Evolutionary conservation across 1,284 basidiomycete species (phyloP), one percentile per base, ranked within the genome.

Genomic region (Pascua sp.): DNA sequence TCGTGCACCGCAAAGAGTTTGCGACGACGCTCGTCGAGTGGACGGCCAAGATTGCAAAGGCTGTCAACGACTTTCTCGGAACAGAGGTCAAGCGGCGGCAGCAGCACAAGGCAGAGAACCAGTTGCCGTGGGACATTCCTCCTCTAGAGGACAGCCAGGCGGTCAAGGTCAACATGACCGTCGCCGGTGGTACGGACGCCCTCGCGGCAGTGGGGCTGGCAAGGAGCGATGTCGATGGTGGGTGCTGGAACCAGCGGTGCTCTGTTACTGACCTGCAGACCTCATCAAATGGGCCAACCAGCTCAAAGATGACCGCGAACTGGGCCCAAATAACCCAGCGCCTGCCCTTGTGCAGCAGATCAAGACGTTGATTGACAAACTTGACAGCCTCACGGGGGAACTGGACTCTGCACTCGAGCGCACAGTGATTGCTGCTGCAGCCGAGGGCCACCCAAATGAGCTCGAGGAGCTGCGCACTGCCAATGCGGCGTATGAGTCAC

Each of bases 1-100:
- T 95, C 41, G 89, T 95, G 0, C 81, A 94, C 55, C 80, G 95
- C 53, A 89, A 89, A 61, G 91, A 95, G 71, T 97, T 95, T 73
- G 82, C 88, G 85, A 62, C 77, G 82, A 73, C 54, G 69, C 88
- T 93, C 72, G 85, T 86, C 60, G 86, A 87, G 61, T 81, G 89
- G 55, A 85, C 89, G 0, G 85, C 88, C 61, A 84, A 83, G 44
- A 86, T 93, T 55, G 78, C 89, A 2, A 88, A 91, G 68, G 84
- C 90, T 2, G 86, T 93, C 85, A 87, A 88, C 2, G 89, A 86
- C 66, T 67, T 47, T 55, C 88, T 88, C 4, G 81, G 85, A 4
- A 84, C 80, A 47, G 91, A 94, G 73, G 81, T 81, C 53, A 89
- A 87, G 67, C 83, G 89, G 24, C 83, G 90, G 2, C 86, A 89